Conservation (phyloP, 2,329 filamentous ascomycete genomes). For the Cytospora schulzeri region DNA sequence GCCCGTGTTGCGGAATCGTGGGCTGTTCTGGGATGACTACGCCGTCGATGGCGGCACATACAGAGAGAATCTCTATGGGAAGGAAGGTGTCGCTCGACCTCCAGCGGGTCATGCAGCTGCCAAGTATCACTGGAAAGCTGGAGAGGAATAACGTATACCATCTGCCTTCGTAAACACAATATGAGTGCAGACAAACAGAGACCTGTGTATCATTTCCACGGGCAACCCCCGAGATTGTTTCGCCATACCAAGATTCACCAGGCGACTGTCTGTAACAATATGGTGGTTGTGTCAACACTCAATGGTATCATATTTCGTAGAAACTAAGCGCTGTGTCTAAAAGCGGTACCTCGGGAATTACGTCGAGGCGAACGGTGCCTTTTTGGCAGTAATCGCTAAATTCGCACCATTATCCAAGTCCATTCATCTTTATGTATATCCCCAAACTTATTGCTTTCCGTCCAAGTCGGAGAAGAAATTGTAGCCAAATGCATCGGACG, state of each 20-base stretch:
- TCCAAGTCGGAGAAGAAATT: conserved; percentile 1
- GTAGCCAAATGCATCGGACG: neutral
- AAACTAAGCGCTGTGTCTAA: neutral
- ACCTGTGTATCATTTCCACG: too few relatives aligned
- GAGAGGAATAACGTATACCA: conserved; percentile 24
- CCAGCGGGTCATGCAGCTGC: conserved; percentile 16
- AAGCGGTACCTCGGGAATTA: neutral
- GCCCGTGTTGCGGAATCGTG: conserved; percentile 62
- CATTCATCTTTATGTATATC: neutral
- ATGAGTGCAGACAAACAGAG: too few relatives aligned
- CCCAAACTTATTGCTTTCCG: neutral
- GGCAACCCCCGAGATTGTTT: too few relatives aligned
- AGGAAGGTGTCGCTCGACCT: conserved; percentile 39
- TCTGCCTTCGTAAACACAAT: neutral
- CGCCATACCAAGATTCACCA: neutral
- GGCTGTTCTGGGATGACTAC: conserved; percentile 58
- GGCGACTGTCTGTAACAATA: neutral
- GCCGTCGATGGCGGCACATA: conserved; percentile 60
- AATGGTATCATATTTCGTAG: neutral
- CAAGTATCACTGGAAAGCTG: conserved; percentile 25
- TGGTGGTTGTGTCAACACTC: neutral
- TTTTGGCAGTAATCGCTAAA: neutral
- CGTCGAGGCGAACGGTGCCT: neutral
- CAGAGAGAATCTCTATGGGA: conserved; percentile 61
- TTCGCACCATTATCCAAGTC: neutral